A percentile compares a stretch with the other conserved stretches of the same genome.
Conservation (phyloP, 345 rosid species). For the Bruguiera gymnorhiza region DNA sequence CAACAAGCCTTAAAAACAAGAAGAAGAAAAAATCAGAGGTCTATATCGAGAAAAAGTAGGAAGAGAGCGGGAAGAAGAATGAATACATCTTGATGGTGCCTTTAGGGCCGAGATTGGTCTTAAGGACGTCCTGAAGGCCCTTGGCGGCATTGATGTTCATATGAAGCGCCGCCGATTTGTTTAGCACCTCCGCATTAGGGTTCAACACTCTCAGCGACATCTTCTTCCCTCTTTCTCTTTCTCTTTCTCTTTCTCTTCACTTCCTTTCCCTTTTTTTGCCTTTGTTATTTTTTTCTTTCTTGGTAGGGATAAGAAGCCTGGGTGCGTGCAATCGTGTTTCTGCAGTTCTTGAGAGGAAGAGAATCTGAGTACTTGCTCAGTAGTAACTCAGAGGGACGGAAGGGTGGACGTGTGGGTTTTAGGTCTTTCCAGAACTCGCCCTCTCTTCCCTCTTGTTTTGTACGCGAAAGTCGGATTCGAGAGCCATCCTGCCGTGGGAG, state of each 20-base stretch:
- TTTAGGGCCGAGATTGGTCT: constrained; percentile 90
- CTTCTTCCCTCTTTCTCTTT: neutral
- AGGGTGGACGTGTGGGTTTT: neutral
- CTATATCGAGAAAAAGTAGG: neutral
- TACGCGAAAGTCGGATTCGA: no score
- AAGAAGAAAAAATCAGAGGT: constrained; percentile 1
- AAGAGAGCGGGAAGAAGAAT: neutral
- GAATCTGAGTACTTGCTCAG: neutral
- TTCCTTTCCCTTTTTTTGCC: neutral
- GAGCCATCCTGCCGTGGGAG: no score
- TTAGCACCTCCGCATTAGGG: constrained; percentile 95
- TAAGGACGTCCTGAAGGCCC: constrained; percentile 92
- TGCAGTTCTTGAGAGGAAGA: neutral
- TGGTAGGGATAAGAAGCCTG: neutral
- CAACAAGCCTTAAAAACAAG: constrained; percentile 66
- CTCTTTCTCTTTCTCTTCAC: constrained; percentile 10
- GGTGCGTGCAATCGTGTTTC: no score
- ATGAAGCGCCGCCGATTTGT: constrained; percentile 97
- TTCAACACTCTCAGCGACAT: constrained; percentile 90
- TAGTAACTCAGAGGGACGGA: no score
- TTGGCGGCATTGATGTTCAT: constrained; percentile 99
- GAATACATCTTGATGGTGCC: constrained; percentile 92
- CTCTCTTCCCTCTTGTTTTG: neutral
- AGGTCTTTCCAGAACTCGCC: constrained; percentile 16
- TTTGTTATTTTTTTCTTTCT: neutral